Evolutionary conservation across 371 early-diverging fungal species (phyloP), one percentile per base, ranked within the genome.

Genomic region (Caulochytrium protostelioides): DNA sequence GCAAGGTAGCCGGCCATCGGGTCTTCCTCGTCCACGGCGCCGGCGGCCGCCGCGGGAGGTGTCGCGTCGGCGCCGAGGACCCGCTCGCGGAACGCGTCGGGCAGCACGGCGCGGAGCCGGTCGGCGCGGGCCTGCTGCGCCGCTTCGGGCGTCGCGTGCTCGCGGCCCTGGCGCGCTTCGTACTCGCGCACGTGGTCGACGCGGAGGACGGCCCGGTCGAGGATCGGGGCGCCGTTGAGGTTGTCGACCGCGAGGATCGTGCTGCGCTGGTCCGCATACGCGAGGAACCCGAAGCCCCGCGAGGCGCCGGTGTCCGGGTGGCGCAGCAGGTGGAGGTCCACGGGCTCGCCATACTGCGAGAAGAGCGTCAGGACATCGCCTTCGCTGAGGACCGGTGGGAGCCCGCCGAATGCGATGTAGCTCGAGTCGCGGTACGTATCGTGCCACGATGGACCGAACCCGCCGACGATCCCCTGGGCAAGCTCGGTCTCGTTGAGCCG

Each of bases 161-260:
- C n/a, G n/a, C n/a, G n/a, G n/a, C n/a, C n/a, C n/a, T n/a, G n/a
- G n/a, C n/a, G n/a, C n/a, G n/a, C n/a, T n/a, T n/a, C n/a, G n/a
- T n/a, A n/a, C n/a, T n/a, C n/a, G n/a, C n/a, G n/a, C n/a, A n/a
- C n/a, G n/a, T n/a, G n/a, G n/a, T n/a, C n/a, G n/a, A n/a, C n/a
- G n/a, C n/a, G n/a, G n/a, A n/a, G n/a, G n/a, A n/a, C n/a, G n/a
- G n/a, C n/a, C n/a, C n/a, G n/a, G n/a, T n/a, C n/a, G n/a, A n/a
- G n/a, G n/a, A n/a, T n/a, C n/a, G n/a, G n/a, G n/a, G n/a, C n/a
- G n/a, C 89, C 89, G 43, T 83, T 83, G 35, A 92, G 59, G 54
- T 92, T 92, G 50, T 92, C 94, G 1, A 92, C 94, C 2, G 90
- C 86, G 21, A 92, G 60, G 2, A 83, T 55, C 0, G 90, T 87